Evolutionary conservation across 805 yeast genomes (phyloP), one percentile per base, ranked within the genome.

Genomic region (Candida corydali): DNA sequence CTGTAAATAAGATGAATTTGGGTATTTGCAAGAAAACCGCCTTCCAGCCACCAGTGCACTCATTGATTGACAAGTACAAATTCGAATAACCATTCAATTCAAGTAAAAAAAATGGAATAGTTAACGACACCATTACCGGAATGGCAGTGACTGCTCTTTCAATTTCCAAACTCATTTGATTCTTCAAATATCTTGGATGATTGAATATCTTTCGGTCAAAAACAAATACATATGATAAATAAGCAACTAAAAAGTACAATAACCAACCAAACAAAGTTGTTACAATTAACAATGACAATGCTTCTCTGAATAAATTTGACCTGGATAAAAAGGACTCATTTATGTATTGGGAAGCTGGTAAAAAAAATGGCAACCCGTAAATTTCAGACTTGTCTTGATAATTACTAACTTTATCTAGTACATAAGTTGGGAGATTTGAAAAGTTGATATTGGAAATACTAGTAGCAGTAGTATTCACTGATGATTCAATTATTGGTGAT

Each of bases 151-250:
- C 45, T 0, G 96, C 96, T 55, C 80, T 82, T 44, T 73, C 64
- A 44, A 91, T 84, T 59, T 93, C 98, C 55, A 86, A 65, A 4
- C 75, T 63, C 76, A 93, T 79, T 67, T 93, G 98, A 65, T 93
- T 91, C 59, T 93, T 93, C 62, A 93, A 73, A 61, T 86, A 91
- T 59, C 96, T 76, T 41, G 98, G 98, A 60, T 93, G 98, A 63
- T 91, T 86, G 74, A 91, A 87, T 41, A 87, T 86, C 37, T 80
- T 80, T 55, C 81, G 83, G 62, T 93, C 97, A 57, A 86, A 93
- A 17, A 93, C 79, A 48, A 82, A 78, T 25, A 70, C 47, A 58
- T 85, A 93, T 8, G 95, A 80, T n/a, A 84, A 50, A 11, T 80
- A 69, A 3, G 98, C 98, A 36, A 79, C 82, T 14, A 64, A 47